phyloP scores from a whole-genome alignment of 331 rosid species.

The Quercus lobata region DNA sequence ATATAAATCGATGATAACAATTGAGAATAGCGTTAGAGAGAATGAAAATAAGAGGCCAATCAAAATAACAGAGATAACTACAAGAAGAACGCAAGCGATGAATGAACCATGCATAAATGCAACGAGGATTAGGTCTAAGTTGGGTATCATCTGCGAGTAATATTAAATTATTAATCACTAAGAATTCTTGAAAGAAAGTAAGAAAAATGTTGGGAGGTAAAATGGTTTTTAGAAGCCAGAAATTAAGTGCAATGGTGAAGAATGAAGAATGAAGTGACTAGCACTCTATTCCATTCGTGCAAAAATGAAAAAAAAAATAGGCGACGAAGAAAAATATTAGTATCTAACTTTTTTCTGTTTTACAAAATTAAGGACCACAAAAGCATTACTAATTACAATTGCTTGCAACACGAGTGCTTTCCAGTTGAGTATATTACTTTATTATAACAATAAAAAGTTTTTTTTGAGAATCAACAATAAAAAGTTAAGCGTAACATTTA shows the following conservation, averaged over 20 bases:
- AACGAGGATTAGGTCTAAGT: slow-evolving; percentile 52
- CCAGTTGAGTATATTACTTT: no score
- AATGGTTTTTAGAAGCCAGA: neutral
- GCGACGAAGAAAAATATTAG: no score
- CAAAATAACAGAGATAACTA: slow-evolving; percentile 22
- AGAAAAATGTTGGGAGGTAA: neutral
- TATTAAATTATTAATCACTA: neutral
- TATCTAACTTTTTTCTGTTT: neutral
- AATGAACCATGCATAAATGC: slow-evolving; percentile 56
- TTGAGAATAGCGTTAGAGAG: slow-evolving; percentile 31
- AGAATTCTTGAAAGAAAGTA: neutral
- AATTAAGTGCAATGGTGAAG: no score
- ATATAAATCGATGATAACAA: slow-evolving; percentile 37
- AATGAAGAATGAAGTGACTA: slow-evolving; percentile 26
- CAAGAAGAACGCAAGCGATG: slow-evolving; percentile 42
- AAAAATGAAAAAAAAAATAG: neutral
- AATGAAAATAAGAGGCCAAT: slow-evolving; percentile 31
- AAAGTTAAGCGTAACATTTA: no score
- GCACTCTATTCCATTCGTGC: slow-evolving; percentile 36
- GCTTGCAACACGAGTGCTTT: no score
- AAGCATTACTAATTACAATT: no score
- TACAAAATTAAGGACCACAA: no score
- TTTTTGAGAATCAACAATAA: no score
- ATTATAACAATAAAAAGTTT: no score
- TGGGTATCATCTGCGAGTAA: slow-evolving; percentile 36